Percentiles rank a stretch among this genome's conserved stretches.
phyloP scores from a whole-genome alignment of 805 yeast species.

The Wickerhamomyces xylosicus region DNA sequence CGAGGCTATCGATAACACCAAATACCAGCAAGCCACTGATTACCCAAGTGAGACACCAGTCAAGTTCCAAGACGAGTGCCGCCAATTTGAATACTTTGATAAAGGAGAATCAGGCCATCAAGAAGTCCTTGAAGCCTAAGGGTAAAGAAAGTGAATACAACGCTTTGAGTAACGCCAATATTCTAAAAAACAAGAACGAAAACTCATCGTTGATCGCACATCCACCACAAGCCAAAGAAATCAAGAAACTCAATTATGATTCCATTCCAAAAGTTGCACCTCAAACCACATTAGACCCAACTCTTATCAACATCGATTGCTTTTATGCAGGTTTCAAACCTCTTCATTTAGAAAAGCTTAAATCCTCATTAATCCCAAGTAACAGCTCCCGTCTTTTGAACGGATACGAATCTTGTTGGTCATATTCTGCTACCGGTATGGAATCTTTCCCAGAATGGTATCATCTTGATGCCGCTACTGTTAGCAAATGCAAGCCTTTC shows the following conservation, averaged over 20 bases:
- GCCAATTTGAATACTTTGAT: too few relatives aligned
- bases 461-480: slow-evolving; percentile 10
- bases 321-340: slow-evolving; percentile 17
- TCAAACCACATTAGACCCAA: slow-evolving; percentile 10
- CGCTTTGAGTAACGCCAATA: slow-evolving; percentile 18
- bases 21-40: too few relatives aligned
- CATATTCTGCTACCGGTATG: slow-evolving; percentile 24
- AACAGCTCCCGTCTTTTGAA: slow-evolving; percentile 18
- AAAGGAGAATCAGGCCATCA: slow-evolving; percentile 4
- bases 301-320: slow-evolving; percentile 11
- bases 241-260: slow-evolving; percentile 8
- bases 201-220: not conserved
- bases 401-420: slow-evolving; percentile 21
- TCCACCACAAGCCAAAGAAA: not conserved
- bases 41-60: too few relatives aligned
- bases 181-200: slow-evolving; percentile 5
- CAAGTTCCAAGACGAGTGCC: too few relatives aligned
- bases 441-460: slow-evolving; percentile 24
- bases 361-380: slow-evolving; percentile 21
- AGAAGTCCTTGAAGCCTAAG: slow-evolving; percentile 3
- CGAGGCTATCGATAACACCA: too few relatives aligned
- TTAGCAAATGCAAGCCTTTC: slow-evolving; percentile 22
- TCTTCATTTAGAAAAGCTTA: slow-evolving; percentile 14
- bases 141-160: slow-evolving; percentile 11
- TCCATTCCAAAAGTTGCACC: slow-evolving; percentile 15